A percentile compares a stretch with the other conserved stretches of the same genome.
These are phyloP conservation scores for Aspergillus carlsbadensis DNA, from an alignment of 495 filamentous ascomycete genomes.

Conservation along the genomic window DNA sequence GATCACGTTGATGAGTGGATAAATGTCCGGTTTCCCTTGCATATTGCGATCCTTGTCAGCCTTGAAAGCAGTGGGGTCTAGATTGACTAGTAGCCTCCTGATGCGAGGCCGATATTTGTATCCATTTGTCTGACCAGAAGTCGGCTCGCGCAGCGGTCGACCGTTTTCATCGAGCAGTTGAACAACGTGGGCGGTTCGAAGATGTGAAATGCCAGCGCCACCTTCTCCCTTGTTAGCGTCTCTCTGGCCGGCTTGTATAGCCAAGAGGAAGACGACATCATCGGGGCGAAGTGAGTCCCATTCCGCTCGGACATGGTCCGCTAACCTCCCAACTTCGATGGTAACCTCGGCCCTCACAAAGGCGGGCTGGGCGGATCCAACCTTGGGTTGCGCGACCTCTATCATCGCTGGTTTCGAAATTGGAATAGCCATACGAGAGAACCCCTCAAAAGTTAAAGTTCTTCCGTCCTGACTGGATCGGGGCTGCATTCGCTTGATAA, in stretches of 20 bases:
- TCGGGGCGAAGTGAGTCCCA: slow-evolving; percentile 90
- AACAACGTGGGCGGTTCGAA: slow-evolving; percentile 83
- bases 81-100: slow-evolving; percentile 71
- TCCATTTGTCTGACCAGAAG: slow-evolving; percentile 49
- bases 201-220: slow-evolving; percentile 57
- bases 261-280: slow-evolving; percentile 86
- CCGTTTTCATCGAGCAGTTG: slow-evolving; percentile 90
- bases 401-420: slow-evolving; percentile 86
- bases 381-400: slow-evolving; percentile 78
- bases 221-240: too few relatives aligned
- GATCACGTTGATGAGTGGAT: slow-evolving; percentile 83
- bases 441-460: slow-evolving; percentile 74
- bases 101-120: slow-evolving; percentile 52
- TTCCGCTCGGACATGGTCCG: slow-evolving; percentile 72
- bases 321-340: slow-evolving; percentile 79
- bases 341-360: slow-evolving; percentile 82
- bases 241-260: slow-evolving; percentile 58
- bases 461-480: slow-evolving; percentile 56
- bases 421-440: slow-evolving; percentile 86
- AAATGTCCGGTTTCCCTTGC: slow-evolving; percentile 71
- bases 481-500: slow-evolving; percentile 76
- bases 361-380: slow-evolving; percentile 83
- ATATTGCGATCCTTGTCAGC: slow-evolving; percentile 65
- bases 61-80: slow-evolving; percentile 79
- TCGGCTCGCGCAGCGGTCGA: slow-evolving; percentile 64